Evolutionary conservation across 176 grass and related monocot species (phyloP), one percentile per base, ranked within the genome.

Genomic region (Avena eriantha): DNA sequence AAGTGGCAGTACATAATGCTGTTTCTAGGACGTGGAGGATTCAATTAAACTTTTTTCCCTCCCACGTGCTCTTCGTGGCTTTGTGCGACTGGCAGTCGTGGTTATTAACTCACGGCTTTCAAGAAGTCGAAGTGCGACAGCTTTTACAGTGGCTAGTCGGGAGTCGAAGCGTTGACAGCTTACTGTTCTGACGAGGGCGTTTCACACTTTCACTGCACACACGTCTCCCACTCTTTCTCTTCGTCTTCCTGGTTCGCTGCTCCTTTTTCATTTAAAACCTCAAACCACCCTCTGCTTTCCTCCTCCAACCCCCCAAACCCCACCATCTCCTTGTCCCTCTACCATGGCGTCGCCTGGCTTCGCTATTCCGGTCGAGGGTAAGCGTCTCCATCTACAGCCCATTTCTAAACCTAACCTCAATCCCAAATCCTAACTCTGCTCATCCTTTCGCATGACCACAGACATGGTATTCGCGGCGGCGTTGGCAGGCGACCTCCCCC

Each of bases 381-480:
- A 61, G 59, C 23, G 3, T 22, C 22, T 61, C 22, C 23, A 22
- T 24, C 59, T 61, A 61, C 64, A 26, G 26, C 14, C 13, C 65
- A 69, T 31, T 2, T 23, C 17, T 19, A 26, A 29, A 11, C 63
- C 4, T 66, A 29, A 24, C 23, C 22, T n/a, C 12, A 16, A 66
- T 29, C 24, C 63, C 29, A 33, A 66, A 26, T 66, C 63, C 29
- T 14, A 14, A 24, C 29, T 29, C 54, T 8, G 54, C 54, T 8
- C 17, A 17, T 56, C 1, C 54, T 56, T 66, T 10, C 29, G 29
- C 63, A 66, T n/a, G 16, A 7, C 35, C 35, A 36, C 35, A 36
- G 35, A n/a, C 17, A 13, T 10, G 80, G 69, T 84, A 69, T 69
- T 84, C 36, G 34, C 48, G 36, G 54, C 69, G 69, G 82, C 69